phyloP scores from a whole-genome alignment of 805 yeast species.

The Candida hungchunana region DNA sequence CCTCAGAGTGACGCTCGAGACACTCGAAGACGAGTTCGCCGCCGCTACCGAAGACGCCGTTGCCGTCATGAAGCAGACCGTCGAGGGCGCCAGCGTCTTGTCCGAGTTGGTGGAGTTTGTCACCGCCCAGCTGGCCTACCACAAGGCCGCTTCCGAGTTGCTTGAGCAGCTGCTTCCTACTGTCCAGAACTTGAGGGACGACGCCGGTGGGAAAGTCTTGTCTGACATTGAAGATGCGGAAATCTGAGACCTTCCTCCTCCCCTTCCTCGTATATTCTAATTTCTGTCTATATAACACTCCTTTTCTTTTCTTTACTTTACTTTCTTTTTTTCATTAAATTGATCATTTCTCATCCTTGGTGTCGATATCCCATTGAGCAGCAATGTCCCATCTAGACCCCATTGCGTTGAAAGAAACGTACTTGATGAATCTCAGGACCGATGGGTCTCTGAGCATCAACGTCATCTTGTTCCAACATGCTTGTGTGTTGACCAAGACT shows the following conservation, averaged over 20 bases:
- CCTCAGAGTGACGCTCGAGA: constrained; percentile 71
- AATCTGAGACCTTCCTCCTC: too few species aligned
- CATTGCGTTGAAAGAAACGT: constrained; percentile 80
- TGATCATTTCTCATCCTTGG: constrained; percentile 41
- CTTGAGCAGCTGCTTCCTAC: constrained; percentile 62
- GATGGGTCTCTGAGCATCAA: constrained; percentile 78
- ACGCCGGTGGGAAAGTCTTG: constrained; percentile 31
- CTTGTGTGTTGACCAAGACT: constrained; percentile 73
- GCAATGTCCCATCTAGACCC: constrained; percentile 92
- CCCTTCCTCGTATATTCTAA: too few species aligned
- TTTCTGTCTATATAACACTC: too few species aligned
- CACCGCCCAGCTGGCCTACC: constrained; percentile 77
- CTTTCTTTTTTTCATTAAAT: too few species aligned
- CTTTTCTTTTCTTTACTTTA: too few species aligned
- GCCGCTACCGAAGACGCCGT: constrained; percentile 88
- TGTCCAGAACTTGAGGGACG: constrained; percentile 56
- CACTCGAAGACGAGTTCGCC: constrained; percentile 85
- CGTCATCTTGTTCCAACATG: constrained; percentile 76
- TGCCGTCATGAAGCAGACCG: constrained; percentile 73
- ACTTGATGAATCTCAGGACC: constrained; percentile 89
- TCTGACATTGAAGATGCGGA: constrained; percentile 26
- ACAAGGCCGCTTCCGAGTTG: constrained; percentile 67
- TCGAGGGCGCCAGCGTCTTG: constrained; percentile 65
- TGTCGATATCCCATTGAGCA: constrained; percentile 72
- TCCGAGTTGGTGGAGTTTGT: constrained; percentile 64